Base-by-base conservation (phyloP, 306 rosid species). In the Cucurbita moschata region DNA sequence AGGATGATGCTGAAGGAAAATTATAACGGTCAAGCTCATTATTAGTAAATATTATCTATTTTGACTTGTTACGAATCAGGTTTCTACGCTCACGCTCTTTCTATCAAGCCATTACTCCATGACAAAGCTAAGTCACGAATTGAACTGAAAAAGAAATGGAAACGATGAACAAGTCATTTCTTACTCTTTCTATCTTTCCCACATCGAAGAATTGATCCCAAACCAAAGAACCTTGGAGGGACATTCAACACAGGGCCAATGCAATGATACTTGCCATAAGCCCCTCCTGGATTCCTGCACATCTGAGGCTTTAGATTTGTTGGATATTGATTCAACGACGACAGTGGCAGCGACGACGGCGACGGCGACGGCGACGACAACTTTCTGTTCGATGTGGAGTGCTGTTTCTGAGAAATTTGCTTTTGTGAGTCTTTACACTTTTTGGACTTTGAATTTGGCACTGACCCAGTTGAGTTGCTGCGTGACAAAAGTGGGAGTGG, bases 401-500 rank as follows among this genome's bases (percentile, higher is more conserved):
- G 40, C 10, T 85, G 87, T 71, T 84, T 89, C 60, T 79, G 81
- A 44, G 79, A 75, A 53, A 3, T 53, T 44, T 73, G 77, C 74
- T 58, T 75, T 11, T 59, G 75, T 37, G 19, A 72, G 11, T 85
- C 84, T 82, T 76, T 88, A 19, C 77, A 83, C 43, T 73, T 70
- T n/a, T 73, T 30, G 74, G 68, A 79, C 85, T 82, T 90, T 14
- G 82, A 80, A 83, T 78, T 89, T 49, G 82, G 10, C 37, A 68
- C 91, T 37, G 96, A 83, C 12, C 99, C 90, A 6, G 92, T 84
- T 59, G 99, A 91, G 38, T 89, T 87, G 81, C 96, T 95, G 71
- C 99, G 77, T 49, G 88, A 87, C 19, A 95, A 59, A 74, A 85
- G 84, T 7, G 95, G 90, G 18, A 80, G 52, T 6, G 96, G 83